Evolutionary conservation across 805 yeast species (phyloP).

Genomic region (Pichia occidentalis): DNA sequence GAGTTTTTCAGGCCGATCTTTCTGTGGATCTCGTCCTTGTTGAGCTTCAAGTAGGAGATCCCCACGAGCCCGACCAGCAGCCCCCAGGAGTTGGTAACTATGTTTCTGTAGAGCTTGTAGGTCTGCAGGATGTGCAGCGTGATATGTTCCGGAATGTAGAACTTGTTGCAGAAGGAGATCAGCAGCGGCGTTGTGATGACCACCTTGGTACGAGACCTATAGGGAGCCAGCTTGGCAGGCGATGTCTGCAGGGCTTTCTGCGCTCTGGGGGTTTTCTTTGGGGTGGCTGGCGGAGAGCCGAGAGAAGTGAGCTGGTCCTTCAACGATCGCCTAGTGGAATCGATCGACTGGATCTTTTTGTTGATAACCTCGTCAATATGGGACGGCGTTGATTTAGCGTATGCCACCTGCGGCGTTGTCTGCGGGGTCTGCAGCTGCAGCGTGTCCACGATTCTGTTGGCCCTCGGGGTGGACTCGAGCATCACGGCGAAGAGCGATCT

Average conservation of each 20-base stretch:
- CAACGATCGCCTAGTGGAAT: slow-evolving; percentile 8
- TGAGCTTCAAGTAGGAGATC: slow-evolving; percentile 50
- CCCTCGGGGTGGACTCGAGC: slow-evolving; percentile 17
- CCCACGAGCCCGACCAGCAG: slow-evolving; percentile 61
- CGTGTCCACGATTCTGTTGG: slow-evolving; percentile 8
- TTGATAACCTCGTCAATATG: slow-evolving; percentile 1
- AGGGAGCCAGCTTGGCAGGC: slow-evolving; percentile 2
- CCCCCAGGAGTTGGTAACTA: slow-evolving; percentile 61
- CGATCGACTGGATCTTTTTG: not conserved
- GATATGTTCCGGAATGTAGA: slow-evolving; percentile 50
- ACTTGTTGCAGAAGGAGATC: slow-evolving; percentile 51
- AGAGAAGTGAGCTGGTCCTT: slow-evolving; percentile 3
- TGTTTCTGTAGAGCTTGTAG: slow-evolving; percentile 43
- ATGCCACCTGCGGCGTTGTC: not conserved
- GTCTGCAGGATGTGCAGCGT: slow-evolving; percentile 46
- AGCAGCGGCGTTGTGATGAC: slow-evolving; percentile 33
- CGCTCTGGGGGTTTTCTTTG: slow-evolving; percentile 6
- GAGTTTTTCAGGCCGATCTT: slow-evolving; percentile 45
- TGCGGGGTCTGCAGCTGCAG: slow-evolving; percentile 2
- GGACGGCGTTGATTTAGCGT: slow-evolving; percentile 3
- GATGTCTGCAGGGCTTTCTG: not conserved
- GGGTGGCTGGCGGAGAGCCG: slow-evolving; percentile 9
- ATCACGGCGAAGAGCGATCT: slow-evolving; percentile 18
- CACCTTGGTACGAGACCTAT: slow-evolving; percentile 5
- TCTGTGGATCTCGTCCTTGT: slow-evolving; percentile 37